Conservation (phyloP, 2,329 filamentous ascomycete species). For the Rutstroemia sp. region DNA sequence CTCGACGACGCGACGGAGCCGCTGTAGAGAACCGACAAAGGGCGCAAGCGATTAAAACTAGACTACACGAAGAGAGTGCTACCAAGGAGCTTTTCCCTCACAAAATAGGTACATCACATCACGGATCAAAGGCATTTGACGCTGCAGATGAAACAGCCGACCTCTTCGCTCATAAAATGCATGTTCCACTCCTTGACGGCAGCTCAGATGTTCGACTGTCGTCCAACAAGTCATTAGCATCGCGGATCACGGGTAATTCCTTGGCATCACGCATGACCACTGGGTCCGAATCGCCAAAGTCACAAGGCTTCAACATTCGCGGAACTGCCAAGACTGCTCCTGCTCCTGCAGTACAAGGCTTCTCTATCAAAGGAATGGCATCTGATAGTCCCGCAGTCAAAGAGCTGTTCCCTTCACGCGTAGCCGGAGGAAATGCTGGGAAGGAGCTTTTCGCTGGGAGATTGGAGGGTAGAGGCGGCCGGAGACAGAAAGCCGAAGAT, state of each 20-base stretch:
- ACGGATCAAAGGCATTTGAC: slow-evolving; percentile 44
- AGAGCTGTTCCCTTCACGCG: slow-evolving; percentile 63
- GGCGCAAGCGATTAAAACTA: slow-evolving; percentile 38
- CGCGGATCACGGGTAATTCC: slow-evolving; percentile 24
- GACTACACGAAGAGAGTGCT: slow-evolving; percentile 14
- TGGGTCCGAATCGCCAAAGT: slow-evolving; percentile 18
- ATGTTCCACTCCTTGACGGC: slow-evolving; percentile 42
- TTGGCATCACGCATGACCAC: slow-evolving; percentile 8
- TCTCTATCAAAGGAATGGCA: slow-evolving; percentile 61
- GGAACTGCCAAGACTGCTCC: slow-evolving; percentile 43
- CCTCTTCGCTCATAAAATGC: slow-evolving; percentile 41
- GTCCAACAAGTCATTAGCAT: slow-evolving; percentile 14
- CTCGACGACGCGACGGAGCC: slow-evolving; percentile 17
- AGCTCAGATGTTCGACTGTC: slow-evolving; percentile 25
- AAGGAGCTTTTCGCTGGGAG: slow-evolving; percentile 64
- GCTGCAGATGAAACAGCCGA: slow-evolving; percentile 46
- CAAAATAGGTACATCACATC: slow-evolving; percentile 35
- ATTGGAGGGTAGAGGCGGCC: slow-evolving; percentile 48
- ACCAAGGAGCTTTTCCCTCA: slow-evolving; percentile 50
- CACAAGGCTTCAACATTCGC: slow-evolving; percentile 48
- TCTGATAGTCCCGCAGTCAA: slow-evolving; percentile 46
- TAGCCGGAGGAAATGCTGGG: slow-evolving; percentile 47
- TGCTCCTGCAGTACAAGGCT: slow-evolving; percentile 38
- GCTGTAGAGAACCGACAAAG: slow-evolving; percentile 36
- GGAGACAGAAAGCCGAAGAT: slow-evolving; percentile 64